Conservation (phyloP, 345 rosid genomes). For the Arabis hirsuta region DNA sequence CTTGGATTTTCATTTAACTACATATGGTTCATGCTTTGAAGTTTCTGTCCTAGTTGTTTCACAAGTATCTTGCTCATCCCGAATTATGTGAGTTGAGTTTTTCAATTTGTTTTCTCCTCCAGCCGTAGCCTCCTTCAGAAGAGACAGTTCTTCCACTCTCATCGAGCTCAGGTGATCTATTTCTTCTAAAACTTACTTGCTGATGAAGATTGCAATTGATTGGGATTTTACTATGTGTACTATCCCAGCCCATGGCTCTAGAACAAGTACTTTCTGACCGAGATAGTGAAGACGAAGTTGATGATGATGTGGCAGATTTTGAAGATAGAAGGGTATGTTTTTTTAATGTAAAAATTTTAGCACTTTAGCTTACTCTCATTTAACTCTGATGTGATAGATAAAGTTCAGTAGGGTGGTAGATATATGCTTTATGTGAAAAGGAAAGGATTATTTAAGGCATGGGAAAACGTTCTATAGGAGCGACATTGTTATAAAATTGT, state of each 20-base stretch:
- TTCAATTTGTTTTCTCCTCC: conserved; percentile 37
- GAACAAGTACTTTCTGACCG: conserved; percentile 94
- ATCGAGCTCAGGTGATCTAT: conserved; percentile 90
- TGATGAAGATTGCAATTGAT: conserved; percentile 20
- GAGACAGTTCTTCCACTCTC: conserved; percentile 96
- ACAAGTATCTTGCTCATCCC: conserved; percentile 28
- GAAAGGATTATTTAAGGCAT: conserved; percentile 21
- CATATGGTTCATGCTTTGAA: conserved; percentile 22
- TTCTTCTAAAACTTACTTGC: background rate
- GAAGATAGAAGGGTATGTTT: conserved; percentile 93
- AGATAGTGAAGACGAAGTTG: conserved; percentile 99
- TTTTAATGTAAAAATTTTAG: background rate
- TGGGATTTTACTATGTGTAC: conserved; percentile 23
- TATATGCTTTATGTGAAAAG: conserved; percentile 8
- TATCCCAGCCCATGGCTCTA: conserved; percentile 81
- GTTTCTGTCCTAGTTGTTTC: conserved; percentile 2
- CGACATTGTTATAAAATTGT: conserved; percentile 15
- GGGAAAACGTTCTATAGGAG: conserved; percentile 2
- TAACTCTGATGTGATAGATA: conserved; percentile 15
- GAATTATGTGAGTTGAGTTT: conserved; percentile 18
- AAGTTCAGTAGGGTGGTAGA: conserved; percentile 29
- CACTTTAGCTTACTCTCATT: background rate
- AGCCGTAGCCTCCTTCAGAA: conserved; percentile 85
- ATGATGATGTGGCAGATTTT: conserved; percentile 98
- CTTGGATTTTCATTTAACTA: background rate